These are phyloP conservation scores for Hysterium pulicare DNA, from an alignment of 2,329 filamentous ascomycete species.

Conservation along the genomic window DNA sequence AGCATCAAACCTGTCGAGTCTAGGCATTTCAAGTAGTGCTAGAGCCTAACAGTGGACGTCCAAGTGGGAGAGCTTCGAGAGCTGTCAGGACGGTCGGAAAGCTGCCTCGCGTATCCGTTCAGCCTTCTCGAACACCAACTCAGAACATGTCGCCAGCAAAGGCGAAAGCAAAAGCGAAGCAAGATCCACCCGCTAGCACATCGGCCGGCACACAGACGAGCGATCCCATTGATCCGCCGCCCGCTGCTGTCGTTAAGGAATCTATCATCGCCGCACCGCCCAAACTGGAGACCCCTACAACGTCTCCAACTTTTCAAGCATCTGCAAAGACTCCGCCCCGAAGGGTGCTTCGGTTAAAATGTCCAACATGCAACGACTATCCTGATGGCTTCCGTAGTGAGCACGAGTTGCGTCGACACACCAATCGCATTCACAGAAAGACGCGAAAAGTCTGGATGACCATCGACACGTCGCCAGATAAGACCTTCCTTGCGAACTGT, in stretches of 20 bases:
- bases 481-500: slow-evolving; percentile 71
- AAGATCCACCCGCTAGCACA: slow-evolving; percentile 19
- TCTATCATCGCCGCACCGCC: slow-evolving; percentile 26
- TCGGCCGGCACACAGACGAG: slow-evolving; percentile 20
- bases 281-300: slow-evolving; percentile 19
- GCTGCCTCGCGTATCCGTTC: neutral
- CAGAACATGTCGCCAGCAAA: slow-evolving; percentile 29
- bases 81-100: neutral
- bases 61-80: neutral
- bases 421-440: slow-evolving; percentile 63
- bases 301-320: slow-evolving; percentile 23
- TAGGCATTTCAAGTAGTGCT: neutral
- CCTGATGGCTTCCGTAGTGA: slow-evolving; percentile 80
- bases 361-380: slow-evolving; percentile 66
- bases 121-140: slow-evolving; percentile 11
- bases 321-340: slow-evolving; percentile 28
- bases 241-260: slow-evolving; percentile 20
- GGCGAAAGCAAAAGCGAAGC: slow-evolving; percentile 34
- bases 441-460: slow-evolving; percentile 63
- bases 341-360: slow-evolving; percentile 44
- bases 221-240: slow-evolving; percentile 22
- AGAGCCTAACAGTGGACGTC: neutral
- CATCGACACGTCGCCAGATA: slow-evolving; percentile 57
- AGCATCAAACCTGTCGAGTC: neutral
- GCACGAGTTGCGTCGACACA: slow-evolving; percentile 61